Base-by-base conservation (phyloP, 2,329 filamentous ascomycete species). In the Pezicula neosporulosa region DNA sequence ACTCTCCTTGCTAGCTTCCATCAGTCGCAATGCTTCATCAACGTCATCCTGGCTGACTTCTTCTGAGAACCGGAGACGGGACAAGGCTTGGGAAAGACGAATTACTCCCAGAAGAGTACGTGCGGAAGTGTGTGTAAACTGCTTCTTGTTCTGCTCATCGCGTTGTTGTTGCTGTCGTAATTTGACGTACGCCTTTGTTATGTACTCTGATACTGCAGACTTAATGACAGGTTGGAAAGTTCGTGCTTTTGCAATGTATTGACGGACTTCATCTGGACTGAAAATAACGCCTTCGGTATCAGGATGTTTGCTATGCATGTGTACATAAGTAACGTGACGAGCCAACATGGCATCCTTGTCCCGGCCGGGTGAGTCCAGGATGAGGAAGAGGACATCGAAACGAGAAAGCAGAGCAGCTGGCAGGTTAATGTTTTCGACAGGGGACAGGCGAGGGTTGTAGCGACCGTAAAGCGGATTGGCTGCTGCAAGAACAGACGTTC, bases 391-490 rank as follows among this genome's bases (percentile, higher is more conserved):
- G 60, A 99, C 81, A 69, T 99, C 94, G 72, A 99, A 99, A 82
- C 94, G 90, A 53, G 93, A 97, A 49, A 99, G 82, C 18, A 99
- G 83, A 18, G 94, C 94, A 16, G 94, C 94, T n/a, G 94, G 94
- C 38, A 99, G 85, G 71, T 99, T 99, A 73, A 99, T 99, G 72
- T 99, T 99, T 71, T 99, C 94, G 24, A 99, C 92, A 0, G 94
- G 94, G 1, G 93, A 97, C 62, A 99, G 88, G 57, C 91, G 90
- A 51, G 94, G 94, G 74, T 99, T 99, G 78, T 99, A 99, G 56
- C 94, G 90, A 57, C 94, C 94, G 66, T 99, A 99, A 39, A 99
- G 82, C 52, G 94, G 94, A 74, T 99, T 99, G 60, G 94, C 94
- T 18, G 94, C 94, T 16, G 94, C 93, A 15, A 99, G 82, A 64